These are phyloP conservation scores for Blakeslea trispora DNA, from an alignment of 371 early-diverging fungal genomes.

Conservation along the genomic window DNA sequence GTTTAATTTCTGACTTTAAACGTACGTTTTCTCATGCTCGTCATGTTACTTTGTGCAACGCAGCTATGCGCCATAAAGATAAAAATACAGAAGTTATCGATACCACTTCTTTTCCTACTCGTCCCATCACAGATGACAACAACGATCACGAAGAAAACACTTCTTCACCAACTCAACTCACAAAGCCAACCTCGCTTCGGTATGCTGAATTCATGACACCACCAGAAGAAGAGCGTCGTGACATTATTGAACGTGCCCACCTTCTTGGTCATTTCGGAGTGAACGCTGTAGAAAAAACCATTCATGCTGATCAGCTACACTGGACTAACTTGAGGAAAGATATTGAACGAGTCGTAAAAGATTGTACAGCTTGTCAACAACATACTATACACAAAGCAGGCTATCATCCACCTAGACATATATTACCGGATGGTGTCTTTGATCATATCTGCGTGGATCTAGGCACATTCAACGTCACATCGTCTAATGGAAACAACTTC, in stretches of 20 bases:
- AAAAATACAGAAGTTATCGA: background rate
- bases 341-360: background rate
- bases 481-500: constrained; percentile 2
- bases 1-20: too few species aligned
- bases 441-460: constrained; percentile 2
- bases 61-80: background rate
- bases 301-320: background rate
- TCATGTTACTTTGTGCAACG: too few species aligned
- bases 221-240: background rate
- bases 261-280: background rate
- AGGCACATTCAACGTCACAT: too few species aligned
- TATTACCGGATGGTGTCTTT: background rate
- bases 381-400: background rate
- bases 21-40: too few species aligned
- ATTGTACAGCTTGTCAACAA: background rate
- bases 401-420: background rate
- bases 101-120: background rate
- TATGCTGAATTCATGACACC: background rate
- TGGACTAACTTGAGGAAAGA: constrained; percentile 8
- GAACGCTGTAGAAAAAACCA: background rate
- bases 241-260: background rate
- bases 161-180: too few species aligned
- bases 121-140: background rate
- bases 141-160: too few species aligned
- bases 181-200: background rate